These are phyloP conservation scores for Ascochyta koolunga DNA, from an alignment of 2,329 filamentous ascomycete genomes.

Conservation along the genomic window DNA sequence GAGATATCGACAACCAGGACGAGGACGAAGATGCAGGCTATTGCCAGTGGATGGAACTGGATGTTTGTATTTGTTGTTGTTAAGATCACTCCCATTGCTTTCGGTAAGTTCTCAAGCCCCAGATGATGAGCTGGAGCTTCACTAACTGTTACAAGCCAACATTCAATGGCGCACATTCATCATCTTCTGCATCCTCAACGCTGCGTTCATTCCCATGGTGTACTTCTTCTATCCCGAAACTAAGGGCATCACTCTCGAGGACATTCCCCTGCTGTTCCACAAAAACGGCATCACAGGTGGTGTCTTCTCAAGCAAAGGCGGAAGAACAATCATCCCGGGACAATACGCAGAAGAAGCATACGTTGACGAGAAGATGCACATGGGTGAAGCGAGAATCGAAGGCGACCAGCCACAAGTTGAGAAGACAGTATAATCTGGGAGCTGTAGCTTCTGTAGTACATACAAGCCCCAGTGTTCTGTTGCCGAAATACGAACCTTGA, in stretches of 20 bases:
- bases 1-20: constrained; percentile 13
- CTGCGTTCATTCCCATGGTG: constrained; percentile 22
- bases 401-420: neutral
- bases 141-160: constrained; percentile 41
- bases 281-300: constrained; percentile 23
- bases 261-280: constrained; percentile 50
- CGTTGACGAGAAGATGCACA: constrained; percentile 15
- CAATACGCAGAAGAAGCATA: constrained; percentile 16
- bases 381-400: neutral
- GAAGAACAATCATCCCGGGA: constrained; percentile 13
- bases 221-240: constrained; percentile 39
- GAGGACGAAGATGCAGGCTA: constrained; percentile 7
- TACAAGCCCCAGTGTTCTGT: too few relatives aligned
- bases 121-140: neutral
- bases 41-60: constrained; percentile 2
- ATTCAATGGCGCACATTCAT: constrained; percentile 52
- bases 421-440: neutral
- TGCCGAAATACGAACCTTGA: too few relatives aligned
- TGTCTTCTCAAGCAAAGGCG: constrained; percentile 20
- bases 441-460: too few relatives aligned
- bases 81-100: constrained; percentile 38
- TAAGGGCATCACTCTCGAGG: constrained; percentile 66
- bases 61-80: constrained; percentile 13
- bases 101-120: constrained; percentile 38
- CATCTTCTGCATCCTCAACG: constrained; percentile 4